Evolutionary conservation across 2,329 filamentous ascomycete species (phyloP), one percentile per base, ranked within the genome.

Genomic region (Pestalotiopsis sp.): DNA sequence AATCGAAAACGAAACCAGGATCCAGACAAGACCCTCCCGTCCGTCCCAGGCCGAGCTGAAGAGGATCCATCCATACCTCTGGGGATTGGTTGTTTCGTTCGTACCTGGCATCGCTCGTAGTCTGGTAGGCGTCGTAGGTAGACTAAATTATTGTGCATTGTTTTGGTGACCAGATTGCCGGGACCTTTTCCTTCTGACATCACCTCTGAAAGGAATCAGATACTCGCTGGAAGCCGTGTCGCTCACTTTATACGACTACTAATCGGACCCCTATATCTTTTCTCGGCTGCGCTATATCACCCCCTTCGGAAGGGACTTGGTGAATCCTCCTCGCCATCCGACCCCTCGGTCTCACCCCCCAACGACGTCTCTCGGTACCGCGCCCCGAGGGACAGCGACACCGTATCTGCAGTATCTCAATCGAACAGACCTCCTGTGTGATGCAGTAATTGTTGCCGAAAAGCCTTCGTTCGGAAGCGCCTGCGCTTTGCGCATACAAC

Each of bases 401-500:
- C 36, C 14, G 20, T 25, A 13, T 38, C n/a, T 58, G 63, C 49
- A 13, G 23, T 36, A 25, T 25, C 20, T 64, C 27, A 62, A 27
- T 64, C 41, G 41, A 31, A 23, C 23, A 36, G 14, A 59, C 23
- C 23, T n/a, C 7, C 27, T 17, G 69, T 73, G 73, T 73, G 70
- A 74, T 74, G 73, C 71, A 61, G 73, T 67, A 70, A 66, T 60
- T 68, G 67, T 68, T 64, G 62, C n/a, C 67, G 39, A 63, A 70
- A 68, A 67, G 45, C 49, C 59, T 60, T 67, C 65, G 36, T 31
- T 69, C 68, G 67, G 69, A 67, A 72, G 67, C 73, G 73, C 70
- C 69, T 69, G 74, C 74, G 73, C 74, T 72, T 74, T 72, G 70
- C 70, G 72, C 71, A 59, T 69, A 57, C 66, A 41, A 60, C 64